A percentile compares a stretch with the other conserved stretches of the same genome.
Conservation (phyloP, 176 grass and related monocot species). For the Pontederia paniculata region DNA sequence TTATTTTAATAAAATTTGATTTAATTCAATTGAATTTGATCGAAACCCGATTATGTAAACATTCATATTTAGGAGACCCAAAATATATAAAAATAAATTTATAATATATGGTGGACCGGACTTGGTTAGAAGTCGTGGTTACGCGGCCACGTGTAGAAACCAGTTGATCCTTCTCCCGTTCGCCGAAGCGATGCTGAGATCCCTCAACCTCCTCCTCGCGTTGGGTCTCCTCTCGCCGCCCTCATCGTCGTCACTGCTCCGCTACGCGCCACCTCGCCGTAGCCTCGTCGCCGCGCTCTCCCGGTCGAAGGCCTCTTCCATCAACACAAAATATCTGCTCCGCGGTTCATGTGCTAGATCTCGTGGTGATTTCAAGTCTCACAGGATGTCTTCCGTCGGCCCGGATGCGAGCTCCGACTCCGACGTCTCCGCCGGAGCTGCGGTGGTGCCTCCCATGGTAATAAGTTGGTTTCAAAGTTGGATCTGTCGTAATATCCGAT, state of each 20-base stretch:
- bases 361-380: constrained; percentile 6
- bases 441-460: constrained; percentile 33
- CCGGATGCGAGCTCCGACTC: constrained; percentile 18
- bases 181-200: constrained; percentile 9
- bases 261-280: not conserved
- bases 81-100: too few species aligned
- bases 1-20: too few species aligned
- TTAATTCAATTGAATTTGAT: too few species aligned
- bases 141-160: not conserved
- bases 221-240: not conserved
- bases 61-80: too few species aligned
- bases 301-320: not conserved
- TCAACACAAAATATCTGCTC: not conserved
- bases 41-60: too few species aligned
- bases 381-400: constrained; percentile 29
- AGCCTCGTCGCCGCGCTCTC: not conserved
- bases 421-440: constrained; percentile 10
- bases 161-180: too few species aligned
- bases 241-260: not conserved
- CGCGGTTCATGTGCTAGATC: not conserved
- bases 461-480: constrained; percentile 7
- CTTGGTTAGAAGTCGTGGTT: too few species aligned
- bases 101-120: too few species aligned
- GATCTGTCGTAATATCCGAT: not conserved
- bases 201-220: not conserved